Percentiles rank a stretch among this genome's conserved stretches.
These are phyloP conservation scores for Boeremia lycopersici DNA, from an alignment of 2,329 filamentous ascomycete genomes.

Conservation along the genomic window DNA sequence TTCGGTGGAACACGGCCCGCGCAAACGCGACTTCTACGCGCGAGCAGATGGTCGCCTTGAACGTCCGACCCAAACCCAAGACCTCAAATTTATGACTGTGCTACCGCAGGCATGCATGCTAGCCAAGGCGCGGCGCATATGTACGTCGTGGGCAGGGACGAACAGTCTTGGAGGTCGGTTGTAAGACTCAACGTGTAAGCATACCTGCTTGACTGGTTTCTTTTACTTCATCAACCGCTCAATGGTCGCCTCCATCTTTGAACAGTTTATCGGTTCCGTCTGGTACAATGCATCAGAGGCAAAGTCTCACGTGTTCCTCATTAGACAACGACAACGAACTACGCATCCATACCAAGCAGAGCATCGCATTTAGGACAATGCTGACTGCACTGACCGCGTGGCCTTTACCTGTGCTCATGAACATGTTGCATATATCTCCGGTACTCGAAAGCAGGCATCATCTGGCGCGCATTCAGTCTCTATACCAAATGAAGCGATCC, in stretches of 20 bases:
- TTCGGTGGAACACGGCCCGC: slow-evolving; percentile 12
- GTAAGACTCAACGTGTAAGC: not conserved
- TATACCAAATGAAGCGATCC: not conserved
- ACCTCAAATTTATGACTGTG: not conserved
- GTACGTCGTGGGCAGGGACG: slow-evolving; percentile 1
- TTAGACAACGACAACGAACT: not conserved
- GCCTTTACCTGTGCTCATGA: slow-evolving; percentile 1
- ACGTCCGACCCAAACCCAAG: not conserved
- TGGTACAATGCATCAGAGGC: not conserved
- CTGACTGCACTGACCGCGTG: not conserved
- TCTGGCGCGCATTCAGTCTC: slow-evolving; percentile 4
- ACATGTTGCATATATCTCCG: not conserved
- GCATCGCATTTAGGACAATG: not conserved
- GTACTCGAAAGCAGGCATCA: not conserved
- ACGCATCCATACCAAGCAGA: not conserved
- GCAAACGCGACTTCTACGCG: slow-evolving; percentile 8
- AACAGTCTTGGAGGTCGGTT: slow-evolving; percentile 3
- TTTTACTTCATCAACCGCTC: not conserved
- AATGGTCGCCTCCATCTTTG: not conserved
- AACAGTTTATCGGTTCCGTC: not conserved
- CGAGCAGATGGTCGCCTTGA: not conserved
- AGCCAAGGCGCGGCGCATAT: not conserved
- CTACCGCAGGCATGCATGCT: not conserved
- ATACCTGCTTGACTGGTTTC: not conserved
- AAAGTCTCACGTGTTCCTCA: not conserved